Conservation (phyloP, 2,329 filamentous ascomycete genomes). For the Pestalotiopsis fici region DNA sequence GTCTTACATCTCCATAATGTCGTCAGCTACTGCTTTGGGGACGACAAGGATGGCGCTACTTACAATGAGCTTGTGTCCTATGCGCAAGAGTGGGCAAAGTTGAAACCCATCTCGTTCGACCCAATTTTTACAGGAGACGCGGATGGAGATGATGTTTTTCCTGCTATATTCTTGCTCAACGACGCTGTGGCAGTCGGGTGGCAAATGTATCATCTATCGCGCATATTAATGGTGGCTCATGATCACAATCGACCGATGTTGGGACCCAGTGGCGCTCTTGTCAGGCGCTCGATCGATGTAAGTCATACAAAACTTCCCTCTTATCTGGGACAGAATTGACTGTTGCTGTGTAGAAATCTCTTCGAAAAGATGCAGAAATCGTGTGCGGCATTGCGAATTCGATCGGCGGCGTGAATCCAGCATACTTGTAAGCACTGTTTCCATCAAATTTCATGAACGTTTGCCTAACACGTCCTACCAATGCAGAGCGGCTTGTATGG, state of each 20-base stretch:
- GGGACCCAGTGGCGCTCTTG: conserved; percentile 15
- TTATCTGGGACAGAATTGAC: background rate
- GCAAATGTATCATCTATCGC: conserved; percentile 27
- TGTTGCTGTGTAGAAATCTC: conserved; percentile 15
- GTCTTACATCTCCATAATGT: conserved; percentile 22
- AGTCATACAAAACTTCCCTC: conserved; percentile 2
- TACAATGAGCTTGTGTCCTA: conserved; percentile 22
- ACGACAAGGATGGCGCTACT: conserved; percentile 13
- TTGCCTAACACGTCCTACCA: background rate
- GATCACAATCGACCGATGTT: conserved; percentile 24
- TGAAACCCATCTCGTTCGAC: conserved; percentile 23
- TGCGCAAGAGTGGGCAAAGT: conserved; percentile 20
- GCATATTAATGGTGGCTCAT: conserved; percentile 25
- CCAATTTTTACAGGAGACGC: conserved; percentile 19
- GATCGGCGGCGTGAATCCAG: conserved; percentile 18
- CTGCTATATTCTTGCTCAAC: conserved; percentile 24
- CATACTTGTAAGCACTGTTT: conserved; percentile 18
- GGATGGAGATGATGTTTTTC: conserved; percentile 14
- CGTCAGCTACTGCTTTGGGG: conserved; percentile 25
- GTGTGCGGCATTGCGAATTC: conserved; percentile 25
- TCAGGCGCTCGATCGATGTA: conserved; percentile 9
- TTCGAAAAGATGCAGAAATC: conserved; percentile 22
- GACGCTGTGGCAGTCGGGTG: conserved; percentile 22
- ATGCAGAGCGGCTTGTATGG: conserved; percentile 20
- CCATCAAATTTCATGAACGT: background rate